Conservation (phyloP, 2,329 filamentous ascomycete species). For the Botryosphaeria agaves region DNA sequence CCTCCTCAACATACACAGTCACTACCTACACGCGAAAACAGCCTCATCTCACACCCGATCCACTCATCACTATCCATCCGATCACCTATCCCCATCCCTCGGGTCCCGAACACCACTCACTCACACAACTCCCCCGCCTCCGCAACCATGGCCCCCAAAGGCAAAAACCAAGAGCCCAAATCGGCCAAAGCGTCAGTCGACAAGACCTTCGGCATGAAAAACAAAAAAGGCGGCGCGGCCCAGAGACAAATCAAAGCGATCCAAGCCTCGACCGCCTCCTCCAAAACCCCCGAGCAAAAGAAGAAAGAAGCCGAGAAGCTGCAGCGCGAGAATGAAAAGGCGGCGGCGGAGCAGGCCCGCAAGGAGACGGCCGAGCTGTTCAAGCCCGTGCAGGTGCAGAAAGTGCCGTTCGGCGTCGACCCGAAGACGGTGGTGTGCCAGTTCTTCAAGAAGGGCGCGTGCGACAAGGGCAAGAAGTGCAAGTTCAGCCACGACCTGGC, state of each 20-base stretch:
- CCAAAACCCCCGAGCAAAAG: slow-evolving; percentile 78
- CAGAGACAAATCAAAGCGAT: slow-evolving; percentile 85
- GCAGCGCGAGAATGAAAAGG: slow-evolving; percentile 70
- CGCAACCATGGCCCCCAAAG: slow-evolving; percentile 56
- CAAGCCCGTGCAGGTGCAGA: slow-evolving; percentile 89
- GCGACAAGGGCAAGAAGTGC: slow-evolving; percentile 94
- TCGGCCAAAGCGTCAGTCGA: slow-evolving; percentile 59
- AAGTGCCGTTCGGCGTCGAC: slow-evolving; percentile 93
- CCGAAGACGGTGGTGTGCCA: slow-evolving; percentile 94
- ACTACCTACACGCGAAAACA: neutral
- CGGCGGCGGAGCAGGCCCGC: slow-evolving; percentile 70
- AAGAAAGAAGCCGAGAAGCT: slow-evolving; percentile 49
- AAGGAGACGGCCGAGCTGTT: slow-evolving; percentile 67
- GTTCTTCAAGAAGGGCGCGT: slow-evolving; percentile 93
- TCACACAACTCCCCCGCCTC: slow-evolving; percentile 5
- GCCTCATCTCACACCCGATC: no score
- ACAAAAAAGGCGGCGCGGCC: slow-evolving; percentile 87
- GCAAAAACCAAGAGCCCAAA: slow-evolving; percentile 27
- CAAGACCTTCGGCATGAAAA: slow-evolving; percentile 99
- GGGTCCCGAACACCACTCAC: slow-evolving; percentile 1
- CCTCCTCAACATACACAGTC: no score
- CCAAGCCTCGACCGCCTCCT: slow-evolving; percentile 51
- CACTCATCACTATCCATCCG: no score
- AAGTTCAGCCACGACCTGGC: slow-evolving; percentile 91
- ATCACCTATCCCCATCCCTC: no score